Evolutionary conservation across 2,329 filamentous ascomycete species (phyloP), one percentile per base, ranked within the genome.

Genomic region (Penicillium sp.): DNA sequence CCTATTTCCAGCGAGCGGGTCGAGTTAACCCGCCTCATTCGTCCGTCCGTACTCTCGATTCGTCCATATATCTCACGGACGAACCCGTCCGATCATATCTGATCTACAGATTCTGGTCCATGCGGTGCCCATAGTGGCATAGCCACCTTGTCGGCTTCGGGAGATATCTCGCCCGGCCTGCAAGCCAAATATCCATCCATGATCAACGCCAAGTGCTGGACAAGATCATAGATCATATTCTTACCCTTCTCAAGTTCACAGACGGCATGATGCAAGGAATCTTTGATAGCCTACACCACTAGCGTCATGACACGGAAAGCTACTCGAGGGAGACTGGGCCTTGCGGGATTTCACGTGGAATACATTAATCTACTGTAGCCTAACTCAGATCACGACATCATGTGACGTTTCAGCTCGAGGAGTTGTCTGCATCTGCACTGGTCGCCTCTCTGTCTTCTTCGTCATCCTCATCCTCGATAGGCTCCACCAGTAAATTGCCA

Each of bases 401-500:
- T 31, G 4, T 39, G 16, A 19, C 10, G 5, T 19, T 37, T 54
- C 40, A 54, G 10, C 27, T 18, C 14, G 14, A 44, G n/a, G 27
- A 10, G 24, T 41, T 27, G 14, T 16, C 19, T 24, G 19, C 35
- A 43, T 47, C 27, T 33, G 35, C 39, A 41, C 55, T 59, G 60
- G 66, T 65, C 35, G 68, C 69, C 16, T 70, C 71, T 5, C 80
- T 81, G 0, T 81, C 80, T 0, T 82, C 81, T 2, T 83, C 81
- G 0, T 83, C 81, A 14, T 85, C 84, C 27, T 86, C 81, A 4
- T 83, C 80, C 24, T 77, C 75, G 40, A 84, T 79, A 58, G 83
- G 83, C 78, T 99, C 95, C 13, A 98, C 93, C 65, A 98, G 90
- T 58, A 99, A 78, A 75, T 96, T 96, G 3, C 89, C 92, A 64